Percentiles rank a stretch among this genome's conserved stretches.
Conservation (phyloP, 129 eudicot species). For the Chrysanthemum seticuspe region DNA sequence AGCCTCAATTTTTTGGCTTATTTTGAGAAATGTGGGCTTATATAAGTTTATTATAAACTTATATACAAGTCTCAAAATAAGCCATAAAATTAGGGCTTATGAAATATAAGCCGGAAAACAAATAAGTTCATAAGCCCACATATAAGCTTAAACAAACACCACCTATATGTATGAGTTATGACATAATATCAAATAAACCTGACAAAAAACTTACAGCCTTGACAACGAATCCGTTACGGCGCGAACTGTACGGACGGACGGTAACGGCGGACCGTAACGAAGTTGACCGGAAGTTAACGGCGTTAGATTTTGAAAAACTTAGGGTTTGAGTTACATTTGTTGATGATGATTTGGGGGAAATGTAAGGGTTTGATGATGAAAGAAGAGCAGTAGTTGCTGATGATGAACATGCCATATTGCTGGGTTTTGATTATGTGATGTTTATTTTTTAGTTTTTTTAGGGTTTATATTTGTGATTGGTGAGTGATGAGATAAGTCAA, state of each 20-base stretch:
- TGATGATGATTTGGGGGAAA: conserved; percentile 43
- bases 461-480: conserved; percentile 10
- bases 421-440: not conserved
- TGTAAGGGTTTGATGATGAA: conserved; percentile 49
- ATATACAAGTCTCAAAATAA: too few species aligned
- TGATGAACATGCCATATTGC: conserved; percentile 35
- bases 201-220: conserved; percentile 56
- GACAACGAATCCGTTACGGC: conserved; percentile 47
- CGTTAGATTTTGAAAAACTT: conserved; percentile 37
- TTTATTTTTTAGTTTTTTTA: not conserved
- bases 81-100: too few species aligned
- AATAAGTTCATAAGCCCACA: too few species aligned
- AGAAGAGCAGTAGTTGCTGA: conserved; percentile 48
- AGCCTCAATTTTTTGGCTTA: too few species aligned
- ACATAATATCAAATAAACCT: too few species aligned
- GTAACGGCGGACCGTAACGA: conserved; percentile 37
- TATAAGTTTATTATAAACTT: too few species aligned
- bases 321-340: conserved; percentile 36
- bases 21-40: too few species aligned
- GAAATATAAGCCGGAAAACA: too few species aligned
- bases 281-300: conserved; percentile 40
- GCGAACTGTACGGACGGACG: too few species aligned
- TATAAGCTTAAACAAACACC: too few species aligned
- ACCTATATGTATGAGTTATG: too few species aligned
- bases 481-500: conserved; percentile 6